These are phyloP conservation scores for Selaginella tamariscina DNA, from an alignment of 75 land plant species.

Conservation along the genomic window DNA sequence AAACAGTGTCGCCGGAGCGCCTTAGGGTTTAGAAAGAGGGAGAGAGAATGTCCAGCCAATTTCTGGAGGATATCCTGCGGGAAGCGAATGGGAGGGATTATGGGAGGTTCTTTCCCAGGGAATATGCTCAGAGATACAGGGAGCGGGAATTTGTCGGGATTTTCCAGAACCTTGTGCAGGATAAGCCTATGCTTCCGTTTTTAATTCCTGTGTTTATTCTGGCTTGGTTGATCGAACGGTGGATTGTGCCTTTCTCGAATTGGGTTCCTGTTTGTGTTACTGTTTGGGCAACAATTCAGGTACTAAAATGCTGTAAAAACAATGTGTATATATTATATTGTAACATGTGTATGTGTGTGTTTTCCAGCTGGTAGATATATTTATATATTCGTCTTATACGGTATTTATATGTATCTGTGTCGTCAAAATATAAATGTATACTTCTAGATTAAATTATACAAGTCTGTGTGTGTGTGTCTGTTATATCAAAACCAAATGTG, in stretches of 20 bases:
- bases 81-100: not conserved
- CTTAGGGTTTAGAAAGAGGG: too few relatives aligned
- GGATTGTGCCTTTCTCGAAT: slow-evolving; percentile 71
- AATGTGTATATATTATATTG: too few relatives aligned
- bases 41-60: not conserved
- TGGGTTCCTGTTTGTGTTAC: slow-evolving; percentile 66
- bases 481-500: too few relatives aligned
- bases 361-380: too few relatives aligned
- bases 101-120: not conserved
- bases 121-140: not conserved
- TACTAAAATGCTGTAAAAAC: too few relatives aligned
- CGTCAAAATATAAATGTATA: too few relatives aligned
- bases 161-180: slow-evolving; percentile 35
- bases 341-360: too few relatives aligned
- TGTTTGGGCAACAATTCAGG: slow-evolving; percentile 90
- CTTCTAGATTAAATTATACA: too few relatives aligned
- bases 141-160: slow-evolving; percentile 24
- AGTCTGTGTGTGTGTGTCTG: too few relatives aligned
- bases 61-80: not conserved
- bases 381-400: too few relatives aligned
- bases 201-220: slow-evolving; percentile 51
- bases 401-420: too few relatives aligned
- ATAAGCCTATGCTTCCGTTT: slow-evolving; percentile 48
- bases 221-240: slow-evolving; percentile 65
- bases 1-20: too few relatives aligned